Base-by-base conservation (phyloP, 495 filamentous ascomycete genomes). In the Usnea hakonensis region DNA sequence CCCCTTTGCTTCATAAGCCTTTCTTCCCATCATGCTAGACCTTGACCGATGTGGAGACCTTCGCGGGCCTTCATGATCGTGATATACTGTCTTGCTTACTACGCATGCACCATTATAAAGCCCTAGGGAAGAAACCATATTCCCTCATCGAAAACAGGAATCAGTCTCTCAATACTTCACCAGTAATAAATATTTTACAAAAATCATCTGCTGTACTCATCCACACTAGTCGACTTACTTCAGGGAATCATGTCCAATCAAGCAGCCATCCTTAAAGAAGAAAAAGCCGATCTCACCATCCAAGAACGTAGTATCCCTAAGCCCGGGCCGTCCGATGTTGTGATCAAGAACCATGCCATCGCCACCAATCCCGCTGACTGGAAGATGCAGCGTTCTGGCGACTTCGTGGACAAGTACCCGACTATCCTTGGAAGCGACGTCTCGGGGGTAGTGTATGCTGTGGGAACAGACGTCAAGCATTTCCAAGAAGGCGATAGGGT, bases 401-500 rank as follows among this genome's bases (percentile, higher is more conserved):
- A 30, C 5, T 57, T 58, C 10, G 52, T 68, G 19, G 61, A 69
- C 4, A 65, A 65, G n/a, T 78, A 73, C 55, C 76, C 77, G 10
- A 72, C 65, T 21, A 65, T 79, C 23, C 70, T 78, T 33, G 77
- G 77, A 35, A 68, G 60, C 26, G 79, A 81, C 50, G 67, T 78
- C 13, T 74, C 76, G 1, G 79, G 79, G 36, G 72, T 73, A 61
- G 68, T 81, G n/a, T 63, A 71, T 54, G 71, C 69, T 41, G 73
- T 78, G 21, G 78, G 79, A 16, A 38, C 63, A 13, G 64, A 57
- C n/a, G 76, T 78, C 33, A 75, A 65, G 11, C 60, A 67, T n/a
- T 67, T 81, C 66, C 74, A 77, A 67, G 74, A 72, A 41, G 78
- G 79, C 28, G 72, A 81, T 36, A 69, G 77, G 17, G 77, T 80